Conservation (phyloP, 176 grass and related monocot species). For the Saccharum officinarum region DNA sequence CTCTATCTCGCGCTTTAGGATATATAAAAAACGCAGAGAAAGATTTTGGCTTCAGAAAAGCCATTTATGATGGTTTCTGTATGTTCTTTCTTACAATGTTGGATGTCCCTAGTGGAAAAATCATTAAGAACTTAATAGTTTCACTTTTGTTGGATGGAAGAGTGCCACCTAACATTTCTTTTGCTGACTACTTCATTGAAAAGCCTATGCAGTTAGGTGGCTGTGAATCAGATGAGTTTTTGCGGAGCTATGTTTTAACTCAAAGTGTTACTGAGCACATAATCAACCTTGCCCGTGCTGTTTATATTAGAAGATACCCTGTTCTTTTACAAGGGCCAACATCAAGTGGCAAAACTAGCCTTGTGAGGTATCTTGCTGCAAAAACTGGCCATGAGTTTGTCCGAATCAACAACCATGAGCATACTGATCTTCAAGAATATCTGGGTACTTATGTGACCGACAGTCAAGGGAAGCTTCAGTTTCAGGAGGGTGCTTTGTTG, state of each 20-base stretch:
- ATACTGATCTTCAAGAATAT: slow-evolving; percentile 98
- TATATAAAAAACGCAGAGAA: slow-evolving; percentile 65
- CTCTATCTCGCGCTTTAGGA: slow-evolving; percentile 77
- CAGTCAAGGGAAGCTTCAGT: slow-evolving; percentile 73
- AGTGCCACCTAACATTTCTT: slow-evolving; percentile 54
- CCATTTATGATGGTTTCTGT: slow-evolving; percentile 96
- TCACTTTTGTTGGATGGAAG: slow-evolving; percentile 55
- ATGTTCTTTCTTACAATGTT: slow-evolving; percentile 99
- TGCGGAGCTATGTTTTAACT: slow-evolving; percentile 70
- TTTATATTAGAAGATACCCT: slow-evolving; percentile 90
- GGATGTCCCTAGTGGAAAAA: slow-evolving; percentile 77
- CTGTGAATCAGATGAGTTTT: slow-evolving; percentile 45
- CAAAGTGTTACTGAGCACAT: slow-evolving; percentile 81
- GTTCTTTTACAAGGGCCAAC: slow-evolving; percentile 96
- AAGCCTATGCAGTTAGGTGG: slow-evolving; percentile 33
- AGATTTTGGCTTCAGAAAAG: slow-evolving; percentile 74
- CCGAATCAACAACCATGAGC: slow-evolving; percentile 98
- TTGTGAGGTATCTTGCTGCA: slow-evolving; percentile 84
- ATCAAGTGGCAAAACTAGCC: slow-evolving; percentile 96
- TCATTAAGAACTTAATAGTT: slow-evolving; percentile 71
- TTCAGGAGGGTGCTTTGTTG: slow-evolving; percentile 93
- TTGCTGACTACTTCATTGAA: slow-evolving; percentile 56
- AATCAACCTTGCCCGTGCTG: slow-evolving; percentile 77
- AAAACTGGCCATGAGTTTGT: slow-evolving; percentile 90
- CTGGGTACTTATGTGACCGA: slow-evolving; percentile 85